Conservation (phyloP, 768 basidiomycete species). For the Stropharia rugosoannulata region DNA sequence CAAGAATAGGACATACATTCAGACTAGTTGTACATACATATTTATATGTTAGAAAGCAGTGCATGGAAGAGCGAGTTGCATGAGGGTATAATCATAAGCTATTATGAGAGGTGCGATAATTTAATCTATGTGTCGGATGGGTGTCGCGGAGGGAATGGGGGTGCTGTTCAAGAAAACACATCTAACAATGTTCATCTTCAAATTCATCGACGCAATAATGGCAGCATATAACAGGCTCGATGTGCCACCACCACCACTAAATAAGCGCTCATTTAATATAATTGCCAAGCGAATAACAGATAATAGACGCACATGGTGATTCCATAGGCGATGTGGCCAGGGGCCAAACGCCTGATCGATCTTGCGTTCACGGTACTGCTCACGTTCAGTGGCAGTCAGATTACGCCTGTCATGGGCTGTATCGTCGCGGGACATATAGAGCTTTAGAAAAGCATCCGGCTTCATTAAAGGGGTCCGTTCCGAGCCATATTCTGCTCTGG, state of each 20-base stretch:
- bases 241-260: slow-evolving; percentile 87
- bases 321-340: slow-evolving; percentile 71
- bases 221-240: slow-evolving; percentile 65
- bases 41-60: background rate
- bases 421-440: slow-evolving; percentile 9
- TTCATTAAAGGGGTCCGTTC: slow-evolving; percentile 23
- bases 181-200: slow-evolving; percentile 32
- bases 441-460: slow-evolving; percentile 7
- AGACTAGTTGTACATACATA: background rate
- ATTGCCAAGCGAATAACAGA: background rate
- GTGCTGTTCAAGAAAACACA: background rate
- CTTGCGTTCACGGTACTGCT: slow-evolving; percentile 41
- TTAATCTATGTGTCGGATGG: background rate
- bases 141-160: background rate
- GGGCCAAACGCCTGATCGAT: slow-evolving; percentile 58
- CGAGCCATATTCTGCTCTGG: background rate
- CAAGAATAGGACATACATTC: too few species aligned
- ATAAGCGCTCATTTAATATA: background rate
- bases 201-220: slow-evolving; percentile 59
- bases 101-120: too few species aligned
- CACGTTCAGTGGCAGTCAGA: slow-evolving; percentile 22
- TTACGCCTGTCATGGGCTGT: background rate
- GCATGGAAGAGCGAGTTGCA: background rate
- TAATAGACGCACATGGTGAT: slow-evolving; percentile 54
- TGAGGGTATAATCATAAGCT: too few species aligned